phyloP scores from a whole-genome alignment of 2,329 filamentous ascomycete species.

The Apiospora kogelbergensis region DNA sequence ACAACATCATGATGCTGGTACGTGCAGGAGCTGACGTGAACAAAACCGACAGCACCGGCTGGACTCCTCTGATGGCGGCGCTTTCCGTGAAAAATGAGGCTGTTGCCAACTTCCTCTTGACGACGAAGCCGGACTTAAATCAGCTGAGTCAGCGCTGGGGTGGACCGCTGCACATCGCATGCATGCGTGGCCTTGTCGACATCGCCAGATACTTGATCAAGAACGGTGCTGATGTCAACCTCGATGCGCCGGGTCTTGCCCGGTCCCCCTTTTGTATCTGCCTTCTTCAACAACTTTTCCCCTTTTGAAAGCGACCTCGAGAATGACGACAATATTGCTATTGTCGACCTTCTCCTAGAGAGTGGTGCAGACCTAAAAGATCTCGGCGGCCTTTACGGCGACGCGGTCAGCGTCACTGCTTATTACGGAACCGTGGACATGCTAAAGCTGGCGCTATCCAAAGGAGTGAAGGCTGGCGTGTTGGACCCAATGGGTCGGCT shows the following conservation, averaged over 20 bases:
- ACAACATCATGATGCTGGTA: neutral
- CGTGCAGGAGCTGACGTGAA: neutral
- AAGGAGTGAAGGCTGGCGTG: neutral
- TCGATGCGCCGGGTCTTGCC: neutral
- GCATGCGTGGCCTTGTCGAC: neutral
- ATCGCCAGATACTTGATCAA: neutral
- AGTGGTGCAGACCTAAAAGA: neutral
- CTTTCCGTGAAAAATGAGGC: neutral
- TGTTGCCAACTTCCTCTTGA: neutral
- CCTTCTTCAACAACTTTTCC: neutral
- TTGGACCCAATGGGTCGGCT: neutral
- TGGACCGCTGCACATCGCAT: neutral
- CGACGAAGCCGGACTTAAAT: neutral
- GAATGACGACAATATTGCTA: neutral
- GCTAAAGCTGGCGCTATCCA: neutral
- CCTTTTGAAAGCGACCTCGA: no score
- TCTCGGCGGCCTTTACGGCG: neutral
- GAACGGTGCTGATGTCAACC: neutral
- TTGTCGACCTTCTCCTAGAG: neutral
- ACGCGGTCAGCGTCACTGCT: neutral
- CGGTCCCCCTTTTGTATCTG: neutral
- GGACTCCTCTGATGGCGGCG: neutral
- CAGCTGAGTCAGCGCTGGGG: fast-evolving
- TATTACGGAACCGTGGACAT: neutral
- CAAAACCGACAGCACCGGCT: fast-evolving